These are phyloP conservation scores for Backusella australiensis DNA, from an alignment of 192 early-diverging fungal species.

Conservation along the genomic window DNA sequence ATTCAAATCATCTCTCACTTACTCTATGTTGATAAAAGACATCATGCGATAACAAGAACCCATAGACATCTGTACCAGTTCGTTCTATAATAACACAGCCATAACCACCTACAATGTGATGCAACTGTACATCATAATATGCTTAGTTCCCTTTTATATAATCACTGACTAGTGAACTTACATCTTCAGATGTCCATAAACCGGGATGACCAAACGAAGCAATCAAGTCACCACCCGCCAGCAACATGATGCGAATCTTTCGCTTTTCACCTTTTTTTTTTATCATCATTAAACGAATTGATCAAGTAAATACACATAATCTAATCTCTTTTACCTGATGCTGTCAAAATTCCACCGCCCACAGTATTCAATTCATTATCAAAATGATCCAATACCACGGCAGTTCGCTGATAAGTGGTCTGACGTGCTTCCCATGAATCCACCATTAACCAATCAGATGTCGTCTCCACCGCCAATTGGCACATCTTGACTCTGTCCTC, in stretches of 20 bases:
- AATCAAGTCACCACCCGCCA: conserved; percentile 97
- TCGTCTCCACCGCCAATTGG: conserved; percentile 78
- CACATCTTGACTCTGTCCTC: conserved; percentile 93
- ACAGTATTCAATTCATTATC: conserved; percentile 80
- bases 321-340: conserved; percentile 45
- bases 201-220: conserved; percentile 92
- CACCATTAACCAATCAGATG: conserved; percentile 91
- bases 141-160: too few species aligned
- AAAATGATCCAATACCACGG: conserved; percentile 94
- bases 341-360: too few species aligned
- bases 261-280: conserved; percentile 45
- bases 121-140: conserved; percentile 16
- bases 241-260: conserved; percentile 81
- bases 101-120: conserved; percentile 90
- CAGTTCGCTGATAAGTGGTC: conserved; percentile 79
- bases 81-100: conserved; percentile 96
- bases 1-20: conserved; percentile 8
- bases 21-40: conserved; percentile 86
- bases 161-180: conserved; percentile 37
- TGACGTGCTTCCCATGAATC: conserved; percentile 94
- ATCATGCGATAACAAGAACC: conserved; percentile 90
- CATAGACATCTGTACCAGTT: conserved; percentile 91
- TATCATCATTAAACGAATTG: background rate
- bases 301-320: background rate
- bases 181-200: conserved; percentile 87